Base-by-base conservation (phyloP, 352 stramenopile species). In the Saprolegnia parasitica region DNA sequence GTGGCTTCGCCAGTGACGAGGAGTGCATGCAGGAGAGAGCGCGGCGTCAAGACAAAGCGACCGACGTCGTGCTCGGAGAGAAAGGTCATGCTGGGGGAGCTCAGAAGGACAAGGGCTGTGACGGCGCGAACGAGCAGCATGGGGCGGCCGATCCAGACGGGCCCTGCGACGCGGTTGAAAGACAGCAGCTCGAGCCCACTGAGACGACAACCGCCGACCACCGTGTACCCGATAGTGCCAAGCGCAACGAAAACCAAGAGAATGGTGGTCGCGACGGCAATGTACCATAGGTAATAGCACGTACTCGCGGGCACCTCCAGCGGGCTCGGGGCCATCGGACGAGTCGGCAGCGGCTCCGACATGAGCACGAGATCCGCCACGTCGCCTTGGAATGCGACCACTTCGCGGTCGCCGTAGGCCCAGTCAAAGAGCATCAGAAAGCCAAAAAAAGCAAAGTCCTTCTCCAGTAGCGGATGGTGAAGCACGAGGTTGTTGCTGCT, bases 211-310 rank as follows among this genome's bases (percentile, higher is more conserved):
- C 8, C 3, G 18, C 42, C 45, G 4, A 60, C 24, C 13, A 60
- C 4, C 52, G 20, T 24, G 9, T 60, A 60, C 11, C 24, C 35
- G 20, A 24, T 20, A 9, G 52, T 60, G 1, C 11, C n/a, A 8
- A 24, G 13, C 16, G 52, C 52, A 3, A 60, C 52, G 9, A 40
- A 9, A 1, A 60, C 24, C 13, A 60, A n/a, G 16, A 16, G 11
- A 8, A 11, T 9, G 24, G 52, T 60, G 13, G 52, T 24, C 35
- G 9, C 52, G 11, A 61, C 39, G 2, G 63, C 9, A 10, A 61
- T n/a, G 63, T 63, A 63, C 46, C 63, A 61, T 5, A 70, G 18
- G 46, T 70, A 70, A 10, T 47, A 11, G 23, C 50, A 70, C n/a
- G 63, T 52, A 13, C 23, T 70, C 10, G n/a, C 8, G 46, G 63